A percentile compares a stretch with the other conserved stretches of the same genome.
These are phyloP conservation scores for Psilocybe azurescens DNA, from an alignment of 768 basidiomycete genomes.

Conservation along the genomic window DNA sequence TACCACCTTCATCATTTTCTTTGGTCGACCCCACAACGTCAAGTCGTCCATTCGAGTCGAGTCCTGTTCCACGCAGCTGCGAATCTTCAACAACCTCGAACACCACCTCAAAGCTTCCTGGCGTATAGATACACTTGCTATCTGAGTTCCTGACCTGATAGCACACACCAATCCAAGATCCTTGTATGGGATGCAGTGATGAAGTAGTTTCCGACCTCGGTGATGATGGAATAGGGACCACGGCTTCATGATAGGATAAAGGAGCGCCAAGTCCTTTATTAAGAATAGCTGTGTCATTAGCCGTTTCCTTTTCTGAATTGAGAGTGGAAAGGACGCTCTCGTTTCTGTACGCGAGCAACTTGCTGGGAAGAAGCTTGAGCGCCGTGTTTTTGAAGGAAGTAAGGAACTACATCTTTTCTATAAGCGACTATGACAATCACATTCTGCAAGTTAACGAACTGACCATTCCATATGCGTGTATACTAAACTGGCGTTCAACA, in stretches of 20 bases:
- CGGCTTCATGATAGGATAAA: neutral
- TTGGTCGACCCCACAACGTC: neutral
- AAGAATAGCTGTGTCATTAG: neutral
- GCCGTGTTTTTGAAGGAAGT: slow-evolving; percentile 11
- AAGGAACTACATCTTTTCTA: slow-evolving; percentile 10
- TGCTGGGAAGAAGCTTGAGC: slow-evolving; percentile 4
- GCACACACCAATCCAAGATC: slow-evolving; percentile 1
- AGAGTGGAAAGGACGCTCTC: neutral
- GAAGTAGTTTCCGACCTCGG: neutral
- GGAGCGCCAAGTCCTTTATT: neutral
- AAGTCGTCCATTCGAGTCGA: neutral
- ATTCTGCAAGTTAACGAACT: neutral
- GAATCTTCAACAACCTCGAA: neutral
- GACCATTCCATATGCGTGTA: slow-evolving; percentile 24
- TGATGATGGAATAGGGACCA: neutral
- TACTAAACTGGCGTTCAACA: slow-evolving; percentile 15
- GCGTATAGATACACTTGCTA: neutral
- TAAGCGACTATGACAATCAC: neutral
- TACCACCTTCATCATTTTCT: too few species aligned
- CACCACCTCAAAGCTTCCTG: neutral
- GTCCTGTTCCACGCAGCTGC: neutral
- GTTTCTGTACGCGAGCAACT: slow-evolving; percentile 1
- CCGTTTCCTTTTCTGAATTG: neutral
- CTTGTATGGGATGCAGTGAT: neutral
- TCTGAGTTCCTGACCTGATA: neutral